phyloP scores from a whole-genome alignment of 2,329 filamentous ascomycete genomes.

The Colletotrichum falcatum region DNA sequence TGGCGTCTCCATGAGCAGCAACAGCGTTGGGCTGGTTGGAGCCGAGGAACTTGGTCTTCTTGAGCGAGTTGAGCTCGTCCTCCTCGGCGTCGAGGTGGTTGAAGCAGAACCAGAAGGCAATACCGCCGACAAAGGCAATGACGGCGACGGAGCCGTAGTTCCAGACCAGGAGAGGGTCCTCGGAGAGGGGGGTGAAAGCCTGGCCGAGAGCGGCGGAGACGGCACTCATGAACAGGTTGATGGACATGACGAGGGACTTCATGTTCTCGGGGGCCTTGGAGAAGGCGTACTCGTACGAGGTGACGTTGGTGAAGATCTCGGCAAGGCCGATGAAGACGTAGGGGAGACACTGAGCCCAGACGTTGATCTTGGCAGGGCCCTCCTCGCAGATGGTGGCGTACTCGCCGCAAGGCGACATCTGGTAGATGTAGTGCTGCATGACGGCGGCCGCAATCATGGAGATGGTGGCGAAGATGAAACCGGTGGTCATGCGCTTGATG shows the following conservation, averaged over 20 bases:
- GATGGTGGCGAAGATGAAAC: slow-evolving; percentile 74
- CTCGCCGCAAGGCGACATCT: slow-evolving; percentile 69
- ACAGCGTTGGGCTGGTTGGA: slow-evolving; percentile 52
- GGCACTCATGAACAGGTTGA: slow-evolving; percentile 78
- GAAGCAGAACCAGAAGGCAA: slow-evolving; percentile 77
- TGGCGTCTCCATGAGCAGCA: slow-evolving; percentile 16
- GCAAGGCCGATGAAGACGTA: slow-evolving; percentile 64
- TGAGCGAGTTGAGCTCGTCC: slow-evolving; percentile 74
- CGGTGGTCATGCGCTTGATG: slow-evolving; percentile 79
- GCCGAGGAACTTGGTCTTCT: slow-evolving; percentile 58
- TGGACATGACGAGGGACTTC: slow-evolving; percentile 78
- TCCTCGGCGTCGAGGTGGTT: slow-evolving; percentile 74
- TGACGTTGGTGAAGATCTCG: slow-evolving; percentile 67
- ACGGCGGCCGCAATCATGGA: slow-evolving; percentile 71
- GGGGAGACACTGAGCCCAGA: slow-evolving; percentile 68
- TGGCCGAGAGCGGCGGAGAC: slow-evolving; percentile 78
- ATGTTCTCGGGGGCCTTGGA: slow-evolving; percentile 84
- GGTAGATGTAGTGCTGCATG: slow-evolving; percentile 74
- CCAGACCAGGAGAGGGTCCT: slow-evolving; percentile 76
- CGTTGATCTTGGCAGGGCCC: slow-evolving; percentile 70
- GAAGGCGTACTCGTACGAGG: slow-evolving; percentile 80
- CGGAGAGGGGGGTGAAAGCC: slow-evolving; percentile 71
- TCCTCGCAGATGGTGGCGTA: slow-evolving; percentile 64
- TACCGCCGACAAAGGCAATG: slow-evolving; percentile 71
- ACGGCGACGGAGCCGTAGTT: slow-evolving; percentile 76